These are phyloP conservation scores for Fusarium sp. DNA, from an alignment of 2,329 filamentous ascomycete genomes.

Conservation along the genomic window DNA sequence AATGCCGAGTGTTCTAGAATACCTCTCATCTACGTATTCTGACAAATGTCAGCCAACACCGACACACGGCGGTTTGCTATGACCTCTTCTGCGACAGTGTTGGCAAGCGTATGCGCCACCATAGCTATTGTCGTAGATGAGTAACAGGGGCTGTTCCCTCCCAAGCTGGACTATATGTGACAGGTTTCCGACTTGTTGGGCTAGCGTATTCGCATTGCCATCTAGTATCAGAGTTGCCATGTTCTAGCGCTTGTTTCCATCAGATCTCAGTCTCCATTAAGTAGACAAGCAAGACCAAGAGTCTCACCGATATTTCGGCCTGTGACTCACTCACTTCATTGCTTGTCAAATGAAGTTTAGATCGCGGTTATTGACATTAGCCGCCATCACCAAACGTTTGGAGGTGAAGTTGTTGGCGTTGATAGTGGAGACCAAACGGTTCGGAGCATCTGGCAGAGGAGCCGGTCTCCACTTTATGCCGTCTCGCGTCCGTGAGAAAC, in stretches of 20 bases:
- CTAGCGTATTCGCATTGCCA: not conserved
- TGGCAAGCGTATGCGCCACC: not conserved
- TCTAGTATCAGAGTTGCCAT: not conserved
- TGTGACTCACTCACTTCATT: not conserved
- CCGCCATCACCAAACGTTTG: not conserved
- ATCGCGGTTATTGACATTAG: not conserved
- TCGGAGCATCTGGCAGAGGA: not conserved
- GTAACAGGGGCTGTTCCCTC: not conserved
- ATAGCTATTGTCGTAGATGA: not conserved
- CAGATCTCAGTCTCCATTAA: not conserved
- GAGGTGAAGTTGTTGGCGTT: not conserved
- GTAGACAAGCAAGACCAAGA: not conserved
- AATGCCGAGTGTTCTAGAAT: not conserved
- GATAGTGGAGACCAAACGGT: not conserved
- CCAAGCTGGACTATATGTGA: rapidly evolving
- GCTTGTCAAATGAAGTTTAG: not conserved
- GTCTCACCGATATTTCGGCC: not conserved
- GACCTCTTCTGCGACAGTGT: not conserved
- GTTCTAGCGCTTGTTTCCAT: not conserved
- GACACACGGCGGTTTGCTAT: not conserved
- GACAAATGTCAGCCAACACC: not conserved
- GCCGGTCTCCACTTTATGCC: not conserved
- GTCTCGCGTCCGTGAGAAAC: not conserved
- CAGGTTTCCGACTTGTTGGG: not conserved
- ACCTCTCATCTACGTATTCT: too few relatives aligned